Evolutionary conservation across 352 stramenopile genomes (phyloP), one percentile per base, ranked within the genome.

Genomic region (Aphanomyces cochlioides): DNA sequence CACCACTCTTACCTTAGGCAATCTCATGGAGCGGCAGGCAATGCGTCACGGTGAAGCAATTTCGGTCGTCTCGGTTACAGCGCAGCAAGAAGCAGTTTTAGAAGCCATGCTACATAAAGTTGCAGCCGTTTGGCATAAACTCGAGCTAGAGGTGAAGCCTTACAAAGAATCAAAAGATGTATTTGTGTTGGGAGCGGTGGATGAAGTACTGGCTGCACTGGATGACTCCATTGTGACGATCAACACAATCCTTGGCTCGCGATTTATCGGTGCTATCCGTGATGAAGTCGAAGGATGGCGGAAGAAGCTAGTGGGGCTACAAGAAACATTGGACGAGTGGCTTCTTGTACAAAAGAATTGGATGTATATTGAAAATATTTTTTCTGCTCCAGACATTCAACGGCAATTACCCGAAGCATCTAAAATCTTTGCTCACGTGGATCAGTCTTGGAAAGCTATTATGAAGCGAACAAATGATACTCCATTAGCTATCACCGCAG

Each of bases 101-200:
- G 93, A 98, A 67, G 90, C 93, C 68, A 97, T 97, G 90, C 86
- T 98, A 34, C 85, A 87, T 36, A 98, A 98, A 73, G 90, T 98
- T n/a, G 92, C 80, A 0, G 78, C 87, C n/a, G 85, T 79, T 6
- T 98, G 93, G 93, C 79, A 89, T 1, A 86, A 77, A 5, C 92
- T 85, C 4, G 90, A 98, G 73, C 96, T 98, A 54, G 90, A 97
- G 47, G 89, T 98, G 10, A 97, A 97, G 48, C 74, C 73, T 2
- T 97, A 98, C 77, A 98, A 98, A 67, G 93, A 98, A 21, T 83
- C 86, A 13, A 98, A 98, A 68, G 93, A 97, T 54, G 75, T 97
- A 5, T 98, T 96, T 59, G 89, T 98, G 10, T 76, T 98, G 0
- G 93, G 93, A 0, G 95, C 91, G 58, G 85, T 96, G 1, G 90